Evolutionary conservation across 768 basidiomycete genomes (phyloP), one percentile per base, ranked within the genome.

Genomic region (Neoboletus magnificus): DNA sequence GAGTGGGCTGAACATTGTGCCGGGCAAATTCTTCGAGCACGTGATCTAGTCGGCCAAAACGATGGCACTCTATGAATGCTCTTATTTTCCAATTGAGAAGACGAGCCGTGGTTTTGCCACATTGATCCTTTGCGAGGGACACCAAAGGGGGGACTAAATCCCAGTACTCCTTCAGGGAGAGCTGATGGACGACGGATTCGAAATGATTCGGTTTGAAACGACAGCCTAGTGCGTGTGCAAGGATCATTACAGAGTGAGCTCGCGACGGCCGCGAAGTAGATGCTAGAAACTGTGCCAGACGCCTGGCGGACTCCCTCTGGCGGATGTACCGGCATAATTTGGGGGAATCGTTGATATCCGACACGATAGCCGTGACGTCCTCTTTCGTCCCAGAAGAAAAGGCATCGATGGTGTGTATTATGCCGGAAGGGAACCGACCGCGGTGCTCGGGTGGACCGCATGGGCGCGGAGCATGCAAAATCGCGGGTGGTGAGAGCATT

Each of bases 61-160:
- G 70, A 53, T 79, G 73, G 5, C 71, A 74, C 66, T 89, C 85
- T 54, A 85, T 68, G 39, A 83, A 64, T 1, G 87, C 85, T 36
- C 82, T 80, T 9, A 79, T 74, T 46, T 81, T 80, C 88, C 87
- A 91, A 66, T 92, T 84, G 57, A 92, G 76, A 23, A 91, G 74
- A 32, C 82, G 79, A 30, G 71, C 60, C 4, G 82, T 84, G 3
- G 78, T 75, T 50, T 72, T 73, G 41, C 80, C 79, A 16, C 77
- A 74, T 22, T 83, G 79, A 35, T 73, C 66, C 58, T 73, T 75
- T 48, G 79, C 86, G 20, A 83, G 71, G 27, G 71, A 67, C 50
- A 83, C 79, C 18, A 83, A 64, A 22, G 70, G 57, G 20, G 82
- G 71, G 4, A 91, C 69, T 13, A 73, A 63, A 33, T 70, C 56